A percentile compares a stretch with the other conserved stretches of the same genome.
These are phyloP conservation scores for Ophiostoma fasciatum DNA, from an alignment of 2,329 filamentous ascomycete species.

Conservation along the genomic window DNA sequence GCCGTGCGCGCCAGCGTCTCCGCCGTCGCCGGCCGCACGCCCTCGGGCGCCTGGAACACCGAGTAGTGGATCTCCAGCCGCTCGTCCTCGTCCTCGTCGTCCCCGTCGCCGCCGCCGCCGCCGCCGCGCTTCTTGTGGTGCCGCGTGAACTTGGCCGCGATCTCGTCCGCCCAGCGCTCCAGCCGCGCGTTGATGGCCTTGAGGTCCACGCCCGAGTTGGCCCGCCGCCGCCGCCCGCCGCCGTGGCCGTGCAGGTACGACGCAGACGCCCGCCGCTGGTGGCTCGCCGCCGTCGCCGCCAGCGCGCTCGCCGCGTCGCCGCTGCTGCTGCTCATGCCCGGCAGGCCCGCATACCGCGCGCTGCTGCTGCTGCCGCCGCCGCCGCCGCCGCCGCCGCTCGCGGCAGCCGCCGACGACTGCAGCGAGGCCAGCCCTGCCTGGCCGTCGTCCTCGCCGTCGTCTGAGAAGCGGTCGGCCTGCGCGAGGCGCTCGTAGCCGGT, in stretches of 20 bases:
- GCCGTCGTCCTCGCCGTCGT: conserved; percentile 52
- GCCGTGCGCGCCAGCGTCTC: conserved; percentile 47
- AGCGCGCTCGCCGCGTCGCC: conserved; percentile 25
- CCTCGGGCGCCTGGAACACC: conserved; percentile 87
- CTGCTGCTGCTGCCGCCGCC: too few species aligned
- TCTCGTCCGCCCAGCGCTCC: conserved; percentile 95
- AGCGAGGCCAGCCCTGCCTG: conserved; percentile 38
- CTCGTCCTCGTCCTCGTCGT: conserved; percentile 56
- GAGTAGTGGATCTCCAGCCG: conserved; percentile 92
- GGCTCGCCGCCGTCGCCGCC: conserved; percentile 8
- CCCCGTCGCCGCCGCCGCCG: conserved; percentile 21
- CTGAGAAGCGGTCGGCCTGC: conserved; percentile 63
- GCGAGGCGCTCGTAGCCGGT: conserved; percentile 77
- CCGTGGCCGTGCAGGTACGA: not conserved
- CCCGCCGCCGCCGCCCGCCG: conserved; percentile 26
- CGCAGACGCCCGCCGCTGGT: not conserved
- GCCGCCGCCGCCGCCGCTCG: not conserved
- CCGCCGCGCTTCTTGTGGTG: conserved; percentile 44
- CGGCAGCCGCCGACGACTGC: conserved; percentile 22
- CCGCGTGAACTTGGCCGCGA: conserved; percentile 92
- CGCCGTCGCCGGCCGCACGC: conserved; percentile 63
- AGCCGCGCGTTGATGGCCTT: conserved; percentile 95
- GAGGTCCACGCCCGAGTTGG: conserved; percentile 86
- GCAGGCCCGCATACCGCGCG: conserved; percentile 49
- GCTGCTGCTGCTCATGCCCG: conserved; percentile 13